phyloP scores from a whole-genome alignment of 2,329 filamentous ascomycete species.

The Xylaria digitata region DNA sequence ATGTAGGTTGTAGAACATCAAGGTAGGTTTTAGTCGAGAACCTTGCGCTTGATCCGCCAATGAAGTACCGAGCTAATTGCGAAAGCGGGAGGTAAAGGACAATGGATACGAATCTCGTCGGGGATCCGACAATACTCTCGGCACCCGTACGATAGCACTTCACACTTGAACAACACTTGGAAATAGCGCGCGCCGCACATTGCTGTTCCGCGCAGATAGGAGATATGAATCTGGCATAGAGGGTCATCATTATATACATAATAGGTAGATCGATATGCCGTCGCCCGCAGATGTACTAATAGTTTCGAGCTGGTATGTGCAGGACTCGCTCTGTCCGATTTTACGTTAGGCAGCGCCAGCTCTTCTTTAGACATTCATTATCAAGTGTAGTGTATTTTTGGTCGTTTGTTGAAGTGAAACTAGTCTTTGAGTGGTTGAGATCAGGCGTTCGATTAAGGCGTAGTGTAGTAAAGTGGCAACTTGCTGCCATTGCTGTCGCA shows the following conservation, averaged over 20 bases:
- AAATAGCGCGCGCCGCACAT: too few relatives aligned
- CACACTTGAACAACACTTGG: too few relatives aligned
- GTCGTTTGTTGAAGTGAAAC: background rate
- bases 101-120: too few relatives aligned
- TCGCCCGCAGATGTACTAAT: background rate
- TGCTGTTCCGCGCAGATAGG: too few relatives aligned
- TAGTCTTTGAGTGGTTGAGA: too few relatives aligned
- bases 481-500: background rate
- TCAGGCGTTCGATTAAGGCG: too few relatives aligned
- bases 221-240: too few relatives aligned
- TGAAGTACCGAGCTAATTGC: too few relatives aligned
- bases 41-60: background rate
- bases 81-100: too few relatives aligned
- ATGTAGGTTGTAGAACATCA: background rate
- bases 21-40: background rate
- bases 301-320: background rate
- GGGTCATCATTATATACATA: too few relatives aligned
- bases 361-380: background rate
- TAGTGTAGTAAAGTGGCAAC: background rate
- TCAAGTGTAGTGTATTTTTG: background rate
- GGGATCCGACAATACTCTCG: background rate
- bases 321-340: too few relatives aligned
- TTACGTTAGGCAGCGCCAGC: background rate
- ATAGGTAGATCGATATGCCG: background rate
- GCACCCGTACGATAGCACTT: too few relatives aligned